Evolutionary conservation across 2,329 filamentous ascomycete genomes (phyloP).

Genomic region (Didymella arachidicola): DNA sequence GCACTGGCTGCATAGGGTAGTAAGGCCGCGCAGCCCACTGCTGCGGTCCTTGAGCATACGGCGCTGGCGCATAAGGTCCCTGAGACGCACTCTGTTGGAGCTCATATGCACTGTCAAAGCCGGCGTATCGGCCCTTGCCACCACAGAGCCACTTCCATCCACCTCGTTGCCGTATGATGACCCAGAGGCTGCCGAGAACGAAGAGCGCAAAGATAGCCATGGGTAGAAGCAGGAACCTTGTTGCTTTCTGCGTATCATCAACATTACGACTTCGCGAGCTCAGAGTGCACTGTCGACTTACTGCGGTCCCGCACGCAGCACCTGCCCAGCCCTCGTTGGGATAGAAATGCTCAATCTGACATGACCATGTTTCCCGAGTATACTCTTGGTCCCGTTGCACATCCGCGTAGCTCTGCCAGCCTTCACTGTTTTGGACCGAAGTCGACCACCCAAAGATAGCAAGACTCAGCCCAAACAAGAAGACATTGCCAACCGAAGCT

Average conservation of each 20-base stretch:
- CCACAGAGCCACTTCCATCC: slow-evolving; percentile 39
- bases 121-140: slow-evolving; percentile 40
- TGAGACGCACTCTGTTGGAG: slow-evolving; percentile 6
- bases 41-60: slow-evolving; percentile 1
- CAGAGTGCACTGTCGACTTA: slow-evolving; percentile 12
- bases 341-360: slow-evolving; percentile 34
- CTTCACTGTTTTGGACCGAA: slow-evolving; percentile 26
- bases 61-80: neutral
- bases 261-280: neutral
- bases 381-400: slow-evolving; percentile 23
- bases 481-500: slow-evolving; percentile 27
- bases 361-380: slow-evolving; percentile 42
- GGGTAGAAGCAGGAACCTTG: slow-evolving; percentile 35
- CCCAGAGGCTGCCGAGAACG: slow-evolving; percentile 28
- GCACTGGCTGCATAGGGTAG: slow-evolving; percentile 15
- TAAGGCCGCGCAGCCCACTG: slow-evolving; percentile 14
- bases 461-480: slow-evolving; percentile 27
- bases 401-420: slow-evolving; percentile 33
- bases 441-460: slow-evolving; percentile 35
- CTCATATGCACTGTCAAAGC: slow-evolving; percentile 38
- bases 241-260: slow-evolving; percentile 29
- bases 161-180: slow-evolving; percentile 37
- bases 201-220: slow-evolving; percentile 32
- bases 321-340: slow-evolving; percentile 33
- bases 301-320: slow-evolving; percentile 34